Conservation (phyloP, 108 stramenopile species). For the Nitzschia sp. region DNA sequence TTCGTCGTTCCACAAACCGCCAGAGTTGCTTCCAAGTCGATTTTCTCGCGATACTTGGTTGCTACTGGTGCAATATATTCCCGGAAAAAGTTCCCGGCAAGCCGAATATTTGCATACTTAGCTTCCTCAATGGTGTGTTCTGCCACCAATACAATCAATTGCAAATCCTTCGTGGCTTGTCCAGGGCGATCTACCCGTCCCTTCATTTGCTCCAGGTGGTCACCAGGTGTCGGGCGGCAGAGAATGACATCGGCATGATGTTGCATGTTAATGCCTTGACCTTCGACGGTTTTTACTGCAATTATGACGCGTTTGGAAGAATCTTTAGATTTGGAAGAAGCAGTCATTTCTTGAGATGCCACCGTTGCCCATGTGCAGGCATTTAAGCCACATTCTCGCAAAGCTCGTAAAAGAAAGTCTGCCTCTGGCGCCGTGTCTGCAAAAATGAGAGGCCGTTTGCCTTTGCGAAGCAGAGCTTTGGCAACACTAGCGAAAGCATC, state of each 20-base stretch:
- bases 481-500: neutral
- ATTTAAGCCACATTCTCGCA: neutral
- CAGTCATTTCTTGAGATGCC: neutral
- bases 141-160: neutral
- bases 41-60: neutral
- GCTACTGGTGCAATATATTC: slow-evolving; percentile 11
- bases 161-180: slow-evolving; percentile 1
- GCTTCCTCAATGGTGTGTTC: slow-evolving; percentile 14
- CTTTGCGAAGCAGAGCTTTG: neutral
- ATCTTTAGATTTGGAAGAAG: neutral
- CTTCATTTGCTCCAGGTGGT: slow-evolving; percentile 9
- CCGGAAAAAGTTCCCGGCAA: slow-evolving; percentile 4
- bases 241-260: neutral
- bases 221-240: slow-evolving; percentile 2
- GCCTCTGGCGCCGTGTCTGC: neutral
- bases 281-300: slow-evolving; percentile 3
- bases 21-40: slow-evolving; percentile 5
- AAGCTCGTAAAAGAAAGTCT: neutral
- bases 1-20: neutral
- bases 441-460: neutral
- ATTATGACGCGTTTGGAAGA: neutral
- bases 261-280: slow-evolving; percentile 9
- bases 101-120: slow-evolving; percentile 5
- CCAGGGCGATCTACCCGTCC: slow-evolving; percentile 1
- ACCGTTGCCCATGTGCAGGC: neutral